Conservation (phyloP, 192 early-diverging fungal genomes). For the Coemansia interrupta region DNA sequence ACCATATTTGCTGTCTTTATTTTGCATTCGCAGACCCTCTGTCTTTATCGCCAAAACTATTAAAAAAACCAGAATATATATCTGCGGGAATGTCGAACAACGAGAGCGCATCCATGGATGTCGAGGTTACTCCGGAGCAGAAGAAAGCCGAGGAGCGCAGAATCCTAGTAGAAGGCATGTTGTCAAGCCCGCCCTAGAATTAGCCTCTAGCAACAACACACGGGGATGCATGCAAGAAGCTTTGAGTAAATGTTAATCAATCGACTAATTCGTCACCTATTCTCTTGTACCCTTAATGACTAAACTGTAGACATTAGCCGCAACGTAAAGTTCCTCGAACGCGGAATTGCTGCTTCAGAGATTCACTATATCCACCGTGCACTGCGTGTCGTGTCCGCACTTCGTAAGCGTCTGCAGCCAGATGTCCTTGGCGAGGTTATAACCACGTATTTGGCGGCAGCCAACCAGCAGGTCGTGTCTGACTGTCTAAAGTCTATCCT, state of each 20-base stretch:
- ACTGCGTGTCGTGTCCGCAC: conserved; percentile 71
- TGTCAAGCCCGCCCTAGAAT: not conserved
- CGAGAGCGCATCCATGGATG: conserved; percentile 37
- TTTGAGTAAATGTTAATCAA: too few relatives aligned
- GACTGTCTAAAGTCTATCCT: conserved; percentile 19
- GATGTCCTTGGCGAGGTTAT: conserved; percentile 62
- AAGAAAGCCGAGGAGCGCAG: conserved; percentile 43
- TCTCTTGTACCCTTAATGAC: too few relatives aligned
- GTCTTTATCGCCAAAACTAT: not conserved
- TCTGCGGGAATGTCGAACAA: conserved; percentile 24
- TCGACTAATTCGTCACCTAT: too few relatives aligned
- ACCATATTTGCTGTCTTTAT: not conserved
- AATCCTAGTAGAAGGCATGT: conserved; percentile 50
- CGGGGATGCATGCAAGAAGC: too few relatives aligned
- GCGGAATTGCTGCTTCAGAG: conserved; percentile 80
- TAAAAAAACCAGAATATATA: not conserved
- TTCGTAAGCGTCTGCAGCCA: conserved; percentile 74
- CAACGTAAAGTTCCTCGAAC: conserved; percentile 78
- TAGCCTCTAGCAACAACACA: too few relatives aligned
- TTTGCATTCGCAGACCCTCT: not conserved
- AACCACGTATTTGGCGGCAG: conserved; percentile 40
- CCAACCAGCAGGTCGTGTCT: conserved; percentile 18
- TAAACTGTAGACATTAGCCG: conserved; percentile 75
- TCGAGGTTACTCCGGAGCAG: conserved; percentile 40
- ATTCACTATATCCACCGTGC: conserved; percentile 85